Evolutionary conservation across 1,284 basidiomycete genomes (phyloP).

Genomic region (Flammula alnicola): DNA sequence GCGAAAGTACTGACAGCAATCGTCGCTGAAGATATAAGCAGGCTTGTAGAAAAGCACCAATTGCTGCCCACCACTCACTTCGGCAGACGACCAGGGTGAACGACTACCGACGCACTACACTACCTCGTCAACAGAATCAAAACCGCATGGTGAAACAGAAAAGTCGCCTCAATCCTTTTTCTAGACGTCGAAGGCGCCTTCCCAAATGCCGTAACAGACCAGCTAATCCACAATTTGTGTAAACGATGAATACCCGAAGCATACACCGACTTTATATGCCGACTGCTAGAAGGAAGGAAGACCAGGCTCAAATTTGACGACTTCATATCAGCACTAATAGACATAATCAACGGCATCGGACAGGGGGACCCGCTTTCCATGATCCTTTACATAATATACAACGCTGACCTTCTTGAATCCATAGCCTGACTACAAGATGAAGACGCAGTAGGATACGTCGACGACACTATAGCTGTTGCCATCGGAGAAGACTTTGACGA

Average conservation of each 20-base stretch:
- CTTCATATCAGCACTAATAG: constrained; percentile 26
- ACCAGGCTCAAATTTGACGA: constrained; percentile 36
- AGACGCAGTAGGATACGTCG: constrained; percentile 23
- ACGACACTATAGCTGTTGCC: constrained; percentile 22
- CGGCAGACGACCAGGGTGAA: constrained; percentile 36
- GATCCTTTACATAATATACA: constrained; percentile 29
- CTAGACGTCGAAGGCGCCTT: constrained; percentile 36
- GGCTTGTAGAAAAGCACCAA: constrained; percentile 27
- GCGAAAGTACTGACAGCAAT: constrained; percentile 31
- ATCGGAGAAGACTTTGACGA: constrained; percentile 19
- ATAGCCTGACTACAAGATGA: constrained; percentile 10
- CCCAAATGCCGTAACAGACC: constrained; percentile 26
- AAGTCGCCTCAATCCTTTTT: constrained; percentile 36
- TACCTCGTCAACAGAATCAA: constrained; percentile 33
- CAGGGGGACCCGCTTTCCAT: constrained; percentile 35
- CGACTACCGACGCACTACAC: constrained; percentile 40
- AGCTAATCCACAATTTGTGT: constrained; percentile 35
- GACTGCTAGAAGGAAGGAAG: constrained; percentile 20
- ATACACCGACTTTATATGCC: constrained; percentile 24
- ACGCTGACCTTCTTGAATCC: constrained; percentile 28
- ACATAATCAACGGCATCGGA: constrained; percentile 29
- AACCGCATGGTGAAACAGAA: constrained; percentile 30
- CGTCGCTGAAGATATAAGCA: constrained; percentile 30
- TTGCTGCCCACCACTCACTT: constrained; percentile 33
- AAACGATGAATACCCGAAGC: constrained; percentile 28